Evolutionary conservation across 495 filamentous ascomycete genomes (phyloP), one percentile per base, ranked within the genome.

Genomic region (Penicillium malachiteum): DNA sequence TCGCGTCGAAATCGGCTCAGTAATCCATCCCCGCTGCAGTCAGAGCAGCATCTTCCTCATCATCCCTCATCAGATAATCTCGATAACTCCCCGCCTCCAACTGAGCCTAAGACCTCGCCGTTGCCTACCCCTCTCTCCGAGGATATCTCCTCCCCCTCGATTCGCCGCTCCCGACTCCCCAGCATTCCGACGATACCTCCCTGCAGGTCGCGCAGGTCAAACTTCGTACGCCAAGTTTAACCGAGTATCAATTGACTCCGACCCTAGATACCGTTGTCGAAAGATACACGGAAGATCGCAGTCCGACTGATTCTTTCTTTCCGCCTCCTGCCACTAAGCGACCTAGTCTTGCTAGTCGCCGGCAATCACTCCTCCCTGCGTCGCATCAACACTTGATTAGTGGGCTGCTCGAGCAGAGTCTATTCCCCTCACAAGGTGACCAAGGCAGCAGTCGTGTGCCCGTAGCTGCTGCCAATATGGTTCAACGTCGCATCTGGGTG

Each of bases 401-500:
- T 33, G 66, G 68, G 26, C 60, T 82, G 48, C 55, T 78, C 45
- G 70, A 75, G 14, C 58, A 66, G 5, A 70, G 55, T 30, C 60
- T 65, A 3, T 67, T 70, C 6, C 52, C 62, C 16, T 60, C 66
- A 21, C 50, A 48, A 42, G 66, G 65, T 37, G 66, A 65, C 30
- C 53, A 58, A 13, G 50, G 55, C 50, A 60, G 50, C 57, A 53
- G 47, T 43, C 59, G 58, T 46, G 33, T 54, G 8, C 57, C 64
- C 34, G 52, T 56, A 30, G 60, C 55, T 55, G 50, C 55, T 43
- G 26, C 49, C 57, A 69, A 70, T 35, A 79, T 77, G 75, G 58
- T 83, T 53, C 82, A 82, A 40, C 82, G 90, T 65, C 96, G 94
- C 79, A 85, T 97, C 56, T 98, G 94, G 94, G 94, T 97, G 59